These are phyloP conservation scores for Flaveria sonorensis DNA, from an alignment of 129 eudicot genomes.

Conservation along the genomic window DNA sequence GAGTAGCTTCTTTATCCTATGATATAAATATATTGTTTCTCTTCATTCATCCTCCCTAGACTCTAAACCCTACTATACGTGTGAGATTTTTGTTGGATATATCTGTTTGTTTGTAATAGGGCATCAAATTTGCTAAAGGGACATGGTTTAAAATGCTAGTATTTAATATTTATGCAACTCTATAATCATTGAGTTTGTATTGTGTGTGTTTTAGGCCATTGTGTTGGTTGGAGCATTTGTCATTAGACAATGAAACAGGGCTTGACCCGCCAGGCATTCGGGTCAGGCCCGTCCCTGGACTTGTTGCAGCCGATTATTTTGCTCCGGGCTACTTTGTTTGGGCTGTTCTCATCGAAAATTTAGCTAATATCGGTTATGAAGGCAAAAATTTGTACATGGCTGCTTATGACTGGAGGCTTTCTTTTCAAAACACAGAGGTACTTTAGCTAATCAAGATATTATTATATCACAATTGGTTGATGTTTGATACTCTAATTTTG, in stretches of 20 bases:
- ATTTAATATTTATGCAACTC: too few relatives aligned
- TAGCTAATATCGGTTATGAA: slow-evolving; percentile 85
- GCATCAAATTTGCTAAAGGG: too few relatives aligned
- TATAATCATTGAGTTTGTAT: too few relatives aligned
- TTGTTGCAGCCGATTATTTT: slow-evolving; percentile 91
- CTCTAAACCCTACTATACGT: too few relatives aligned
- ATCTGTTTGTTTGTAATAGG: too few relatives aligned
- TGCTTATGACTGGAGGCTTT: slow-evolving; percentile 92
- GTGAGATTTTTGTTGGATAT: too few relatives aligned
- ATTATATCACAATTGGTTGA: not conserved
- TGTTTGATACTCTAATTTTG: not conserved
- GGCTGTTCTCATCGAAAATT: slow-evolving; percentile 82
- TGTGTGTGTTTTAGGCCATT: slow-evolving; percentile 59
- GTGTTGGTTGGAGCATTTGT: slow-evolving; percentile 97
- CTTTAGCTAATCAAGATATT: not conserved
- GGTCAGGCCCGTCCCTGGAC: slow-evolving; percentile 82
- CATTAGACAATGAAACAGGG: slow-evolving; percentile 86
- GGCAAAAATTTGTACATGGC: slow-evolving; percentile 88
- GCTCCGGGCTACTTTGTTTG: slow-evolving; percentile 96
- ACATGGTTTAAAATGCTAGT: too few relatives aligned
- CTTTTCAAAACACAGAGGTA: slow-evolving; percentile 96
- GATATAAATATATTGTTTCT: too few relatives aligned
- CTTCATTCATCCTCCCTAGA: too few relatives aligned
- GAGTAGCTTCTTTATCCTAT: too few relatives aligned
- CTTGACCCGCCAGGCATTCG: slow-evolving; percentile 98